Base-by-base conservation (phyloP, 2,329 filamentous ascomycete genomes). In the Microdochium trichocladiopsis region DNA sequence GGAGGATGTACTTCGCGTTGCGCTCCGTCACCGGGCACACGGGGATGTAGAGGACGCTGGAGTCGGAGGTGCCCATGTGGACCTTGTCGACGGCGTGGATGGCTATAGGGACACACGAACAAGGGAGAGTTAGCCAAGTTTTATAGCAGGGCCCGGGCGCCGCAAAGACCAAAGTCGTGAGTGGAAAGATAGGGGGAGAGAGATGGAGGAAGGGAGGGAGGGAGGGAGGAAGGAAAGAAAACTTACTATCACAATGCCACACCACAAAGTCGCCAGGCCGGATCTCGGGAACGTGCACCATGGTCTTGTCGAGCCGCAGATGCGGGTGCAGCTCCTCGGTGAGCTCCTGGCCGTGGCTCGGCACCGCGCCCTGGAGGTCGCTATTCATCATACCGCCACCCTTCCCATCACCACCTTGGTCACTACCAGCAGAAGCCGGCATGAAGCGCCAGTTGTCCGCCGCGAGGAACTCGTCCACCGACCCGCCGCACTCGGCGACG, bases 1-100 rank as follows among this genome's bases (percentile, higher is more conserved):
- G 77, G 1, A 70, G 76, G 1, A 93, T 73, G 63, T 92, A 94
- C 22, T 79, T 69, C 0, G 87, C 84, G 60, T 94, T 96, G 37
- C 75, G 71, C 51, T 86, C 80, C 1, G 90, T 95, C 25, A 90
- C 76, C 0, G 92, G 91, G 51, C 88, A 94, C 0, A 89, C 85
- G 0, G 92, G 91, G 52, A 96, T 95, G 62, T 96, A 96, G 54
- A 96, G 63, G 0, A 96, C 92, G 59, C 86, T 91, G 0, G 88
- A 90, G 66, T 96, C 92, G 0, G 73, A 68, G 2, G 70, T 75
- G 1, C 92, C 93, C 1, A 68, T 69, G 64, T 96, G 92, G 1
- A 84, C 75, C 58, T 82, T 85, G 70, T 96, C 92, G 0, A 96
- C 92, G 0, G 90, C 82, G 65, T 96, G 92, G 49, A 95, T 87